Base-by-base conservation (phyloP, 768 basidiomycete genomes). In the Suillus brevipes region DNA sequence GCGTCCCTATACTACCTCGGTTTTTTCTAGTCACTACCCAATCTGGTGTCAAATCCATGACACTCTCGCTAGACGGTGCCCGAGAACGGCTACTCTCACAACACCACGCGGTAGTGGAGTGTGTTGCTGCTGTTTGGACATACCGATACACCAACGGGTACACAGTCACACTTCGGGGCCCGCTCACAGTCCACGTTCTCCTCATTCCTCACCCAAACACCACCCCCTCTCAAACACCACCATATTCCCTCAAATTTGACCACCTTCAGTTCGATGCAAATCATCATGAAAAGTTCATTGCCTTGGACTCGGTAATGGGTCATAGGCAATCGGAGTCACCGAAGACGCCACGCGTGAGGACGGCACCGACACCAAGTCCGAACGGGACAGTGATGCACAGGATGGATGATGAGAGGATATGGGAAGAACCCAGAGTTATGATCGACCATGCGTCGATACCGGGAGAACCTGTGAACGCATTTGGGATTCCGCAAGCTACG, bases 401-500 rank as follows among this genome's bases (percentile, higher is more conserved):
- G 65, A 36, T 62, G n/a, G 85, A 86, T 45, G 85, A 89, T 56
- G 86, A 85, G 25, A 85, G 81, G 69, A 83, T 80, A 70, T 87
- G 86, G 83, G 90, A 90, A 49, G 91, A 92, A 68, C 87, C 87
- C 8, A 77, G 87, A 63, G 77, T 87, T 49, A 69, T 83, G 58
- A 85, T 91, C 56, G 86, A 87, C 20, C 79, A 79, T 42, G 89
- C 85, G 38, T 80, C 81, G n/a, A 85, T 93, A 68, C 92, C 93
- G 14, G 85, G 87, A 6, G 92, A 93, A 70, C 92, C 92, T 10
- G 90, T 94, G 60, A 94, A 94, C 71, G 90, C 90, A 25, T 94
- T 94, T 77, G 92, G 92, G 6, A 92, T 94, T 61, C 91, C 92
- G 7, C 91, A 94, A 72, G 91, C 91, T 3, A 92, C 92, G 20